Evolutionary conservation across 2,329 filamentous ascomycete species (phyloP).

Genomic region (Pseudogymnoascus verrucosus): DNA sequence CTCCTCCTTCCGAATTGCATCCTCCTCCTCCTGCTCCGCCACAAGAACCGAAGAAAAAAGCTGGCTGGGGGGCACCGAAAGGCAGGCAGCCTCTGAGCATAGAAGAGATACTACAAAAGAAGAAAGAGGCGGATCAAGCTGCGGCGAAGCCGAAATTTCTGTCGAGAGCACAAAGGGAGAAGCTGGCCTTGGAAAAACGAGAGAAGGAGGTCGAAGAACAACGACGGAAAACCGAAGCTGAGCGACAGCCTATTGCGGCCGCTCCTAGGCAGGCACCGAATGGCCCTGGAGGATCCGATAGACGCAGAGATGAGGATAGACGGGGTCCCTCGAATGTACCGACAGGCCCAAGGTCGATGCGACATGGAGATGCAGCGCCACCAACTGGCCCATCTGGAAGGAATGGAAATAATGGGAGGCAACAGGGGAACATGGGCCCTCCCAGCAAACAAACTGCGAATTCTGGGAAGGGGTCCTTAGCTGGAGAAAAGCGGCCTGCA

Average conservation of each 20-base stretch:
- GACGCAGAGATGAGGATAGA: slow-evolving; percentile 20
- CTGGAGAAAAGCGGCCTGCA: slow-evolving; percentile 30
- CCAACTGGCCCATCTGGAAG: slow-evolving; percentile 43
- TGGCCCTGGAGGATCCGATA: slow-evolving; percentile 18
- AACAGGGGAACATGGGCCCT: slow-evolving; percentile 20
- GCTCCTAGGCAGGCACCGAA: slow-evolving; percentile 15
- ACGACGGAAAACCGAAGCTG: slow-evolving; percentile 37
- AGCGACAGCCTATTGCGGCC: slow-evolving; percentile 17
- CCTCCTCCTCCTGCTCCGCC: slow-evolving; percentile 35
- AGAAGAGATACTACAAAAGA: slow-evolving; percentile 76
- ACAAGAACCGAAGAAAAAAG: slow-evolving; percentile 42
- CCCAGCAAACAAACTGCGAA: slow-evolving; percentile 24
- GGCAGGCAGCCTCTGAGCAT: slow-evolving; percentile 58
- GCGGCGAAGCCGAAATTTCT: slow-evolving; percentile 84
- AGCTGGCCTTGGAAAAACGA: slow-evolving; percentile 69
- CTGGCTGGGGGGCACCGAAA: slow-evolving; percentile 39
- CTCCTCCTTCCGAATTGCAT: slow-evolving; percentile 29
- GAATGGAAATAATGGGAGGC: slow-evolving; percentile 19
- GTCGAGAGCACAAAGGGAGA: slow-evolving; percentile 73
- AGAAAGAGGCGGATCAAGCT: slow-evolving; percentile 76
- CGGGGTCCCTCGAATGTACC: slow-evolving; percentile 40
- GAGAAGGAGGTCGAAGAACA: slow-evolving; percentile 62
- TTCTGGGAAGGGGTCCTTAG: slow-evolving; percentile 25
- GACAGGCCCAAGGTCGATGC: slow-evolving; percentile 65
- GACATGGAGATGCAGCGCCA: slow-evolving; percentile 34